A percentile compares a stretch with the other conserved stretches of the same genome.
Evolutionary conservation across 495 filamentous ascomycete species (phyloP).

Genomic region (Penicillium silybi): DNA sequence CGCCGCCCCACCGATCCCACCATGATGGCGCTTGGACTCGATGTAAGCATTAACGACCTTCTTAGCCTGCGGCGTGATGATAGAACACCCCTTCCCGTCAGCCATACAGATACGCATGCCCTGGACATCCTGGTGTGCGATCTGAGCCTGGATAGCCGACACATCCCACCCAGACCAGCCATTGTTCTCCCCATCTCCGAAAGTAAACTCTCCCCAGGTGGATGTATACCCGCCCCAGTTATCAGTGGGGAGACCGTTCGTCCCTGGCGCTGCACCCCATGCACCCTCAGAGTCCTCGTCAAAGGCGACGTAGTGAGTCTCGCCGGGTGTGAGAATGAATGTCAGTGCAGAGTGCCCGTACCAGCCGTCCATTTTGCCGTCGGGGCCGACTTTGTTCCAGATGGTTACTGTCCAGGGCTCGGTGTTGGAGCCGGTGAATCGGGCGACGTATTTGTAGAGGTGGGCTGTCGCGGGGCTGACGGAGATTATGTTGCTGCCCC

Average conservation of each 20-base stretch:
- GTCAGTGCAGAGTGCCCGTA: slow-evolving; percentile 41
- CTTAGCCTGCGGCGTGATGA: slow-evolving; percentile 25
- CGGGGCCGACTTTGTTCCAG: slow-evolving; percentile 53
- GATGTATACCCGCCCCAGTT: slow-evolving; percentile 36
- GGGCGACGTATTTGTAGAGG: slow-evolving; percentile 45
- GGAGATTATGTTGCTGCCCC: slow-evolving; percentile 51
- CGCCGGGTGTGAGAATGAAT: slow-evolving; percentile 41
- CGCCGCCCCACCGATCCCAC: slow-evolving; percentile 36
- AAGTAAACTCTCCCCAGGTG: slow-evolving; percentile 46
- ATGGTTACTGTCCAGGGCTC: slow-evolving; percentile 40
- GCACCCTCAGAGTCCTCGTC: slow-evolving; percentile 43
- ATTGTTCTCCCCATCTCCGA: slow-evolving; percentile 32
- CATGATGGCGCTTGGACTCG: slow-evolving; percentile 20
- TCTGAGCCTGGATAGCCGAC: slow-evolving; percentile 43
- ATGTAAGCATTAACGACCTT: slow-evolving; percentile 35
- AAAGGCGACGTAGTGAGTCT: slow-evolving; percentile 45
- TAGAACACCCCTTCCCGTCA: slow-evolving; percentile 29
- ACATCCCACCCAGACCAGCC: slow-evolving; percentile 45
- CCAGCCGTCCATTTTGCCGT: slow-evolving; percentile 41
- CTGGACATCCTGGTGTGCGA: slow-evolving; percentile 28
- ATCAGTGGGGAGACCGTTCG: slow-evolving; percentile 27
- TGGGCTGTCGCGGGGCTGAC: slow-evolving; percentile 32
- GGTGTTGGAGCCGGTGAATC: slow-evolving; percentile 36
- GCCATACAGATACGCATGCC: slow-evolving; percentile 37
- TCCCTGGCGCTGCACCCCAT: slow-evolving; percentile 36